Percentiles rank a stretch among this genome's conserved stretches.
Evolutionary conservation across 2,329 filamentous ascomycete species (phyloP).

Genomic region (Seiridium unicorne): DNA sequence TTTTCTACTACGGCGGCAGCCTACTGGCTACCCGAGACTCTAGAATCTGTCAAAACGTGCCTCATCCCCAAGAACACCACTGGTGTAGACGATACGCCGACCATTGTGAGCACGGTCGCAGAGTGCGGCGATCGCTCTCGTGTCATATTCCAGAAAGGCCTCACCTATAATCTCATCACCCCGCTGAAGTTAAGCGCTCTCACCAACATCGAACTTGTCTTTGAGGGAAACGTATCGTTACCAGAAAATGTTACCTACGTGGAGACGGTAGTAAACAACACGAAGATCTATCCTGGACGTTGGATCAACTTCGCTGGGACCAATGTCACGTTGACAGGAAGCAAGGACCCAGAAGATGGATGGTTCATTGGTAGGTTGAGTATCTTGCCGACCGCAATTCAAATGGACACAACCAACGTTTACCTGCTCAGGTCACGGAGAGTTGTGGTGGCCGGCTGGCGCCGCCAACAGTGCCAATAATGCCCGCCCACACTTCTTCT

Average conservation of each 20-base stretch:
- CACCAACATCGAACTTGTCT: constrained; percentile 16
- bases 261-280: constrained; percentile 15
- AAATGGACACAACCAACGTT: not conserved
- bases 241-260: constrained; percentile 16
- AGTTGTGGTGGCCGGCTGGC: constrained; percentile 17
- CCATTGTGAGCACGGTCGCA: constrained; percentile 10
- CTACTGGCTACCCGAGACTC: constrained; percentile 15
- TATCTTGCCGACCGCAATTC: not conserved
- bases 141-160: constrained; percentile 13
- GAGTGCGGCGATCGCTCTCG: constrained; percentile 13
- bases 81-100: constrained; percentile 14
- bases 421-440: constrained; percentile 11
- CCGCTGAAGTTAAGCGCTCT: constrained; percentile 15
- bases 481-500: constrained; percentile 19
- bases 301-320: constrained; percentile 19
- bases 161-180: constrained; percentile 18
- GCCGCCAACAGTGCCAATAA: constrained; percentile 14
- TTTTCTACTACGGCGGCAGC: not conserved
- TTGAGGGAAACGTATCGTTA: constrained; percentile 17
- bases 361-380: constrained; percentile 15
- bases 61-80: constrained; percentile 15
- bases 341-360: constrained; percentile 4
- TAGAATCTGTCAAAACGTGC: constrained; percentile 12
- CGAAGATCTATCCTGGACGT: constrained; percentile 17
- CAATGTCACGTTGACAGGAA: constrained; percentile 11